phyloP scores from a whole-genome alignment of 805 yeast species.

The Candida rishiriensis region DNA sequence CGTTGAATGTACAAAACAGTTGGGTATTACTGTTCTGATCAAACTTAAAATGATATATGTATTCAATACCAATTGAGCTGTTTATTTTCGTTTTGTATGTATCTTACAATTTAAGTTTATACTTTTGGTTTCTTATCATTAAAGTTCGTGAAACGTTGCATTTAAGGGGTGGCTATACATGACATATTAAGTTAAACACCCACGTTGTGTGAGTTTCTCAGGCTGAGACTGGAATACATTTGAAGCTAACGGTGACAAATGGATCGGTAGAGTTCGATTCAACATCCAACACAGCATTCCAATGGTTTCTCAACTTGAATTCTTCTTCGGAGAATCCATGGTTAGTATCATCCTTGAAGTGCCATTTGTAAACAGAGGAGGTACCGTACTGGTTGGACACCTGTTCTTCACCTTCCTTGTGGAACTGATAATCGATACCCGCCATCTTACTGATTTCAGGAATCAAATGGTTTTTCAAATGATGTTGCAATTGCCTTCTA shows the following conservation, averaged over 20 bases:
- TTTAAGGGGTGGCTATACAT: too few species aligned
- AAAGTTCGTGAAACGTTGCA: too few species aligned
- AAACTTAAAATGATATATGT: too few species aligned
- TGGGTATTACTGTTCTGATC: too few species aligned
- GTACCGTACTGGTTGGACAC: conserved; percentile 38
- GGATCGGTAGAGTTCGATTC: conserved; percentile 66
- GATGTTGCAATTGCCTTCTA: conserved; percentile 71
- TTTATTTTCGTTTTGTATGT: too few species aligned
- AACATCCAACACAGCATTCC: conserved; percentile 61
- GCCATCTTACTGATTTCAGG: conserved; percentile 59
- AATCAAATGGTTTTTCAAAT: conserved; percentile 64
- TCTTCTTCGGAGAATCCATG: conserved; percentile 49
- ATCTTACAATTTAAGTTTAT: too few species aligned
- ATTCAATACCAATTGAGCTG: too few species aligned
- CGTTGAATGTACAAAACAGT: too few species aligned
- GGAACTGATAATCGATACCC: conserved; percentile 42
- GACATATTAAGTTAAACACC: too few species aligned
- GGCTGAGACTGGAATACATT: conserved; percentile 13
- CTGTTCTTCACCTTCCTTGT: conserved; percentile 45
- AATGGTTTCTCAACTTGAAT: conserved; percentile 48
- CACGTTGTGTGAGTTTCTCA: too few species aligned
- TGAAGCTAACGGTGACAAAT: conserved; percentile 60
- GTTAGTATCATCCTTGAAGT: conserved; percentile 51
- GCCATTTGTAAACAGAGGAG: conserved; percentile 55
- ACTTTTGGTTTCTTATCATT: too few species aligned